Evolutionary conservation across 805 yeast genomes (phyloP), one percentile per base, ranked within the genome.

Genomic region (Nakazawaea ishiwadae): DNA sequence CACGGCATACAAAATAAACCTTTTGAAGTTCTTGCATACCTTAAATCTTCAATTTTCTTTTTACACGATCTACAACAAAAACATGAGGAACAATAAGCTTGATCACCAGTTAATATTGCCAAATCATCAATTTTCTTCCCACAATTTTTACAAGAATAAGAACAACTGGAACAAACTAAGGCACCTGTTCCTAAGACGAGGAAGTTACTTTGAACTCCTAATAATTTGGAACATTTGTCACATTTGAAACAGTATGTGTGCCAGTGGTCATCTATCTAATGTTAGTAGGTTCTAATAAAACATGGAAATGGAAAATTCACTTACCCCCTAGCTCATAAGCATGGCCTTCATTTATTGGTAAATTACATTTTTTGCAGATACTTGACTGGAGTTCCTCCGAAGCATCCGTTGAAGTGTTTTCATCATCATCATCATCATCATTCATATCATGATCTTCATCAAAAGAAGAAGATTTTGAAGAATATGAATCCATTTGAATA

Each of bases 1-100:
- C 99, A 91, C 21, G 75, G 69, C 87, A 90, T 87, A 62, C 99
- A 91, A 56, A 88, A 90, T 34, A 91, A 67, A 0, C 98, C 98
- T 54, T 85, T 90, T 31, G 90, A 81, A 0, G 97, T 91, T 55
- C 96, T 74, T 12, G 97, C 97, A 59, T 93, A 93, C 50, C 89
- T 73, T 49, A 90, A 66, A 62, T 91, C 96, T 55, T 84, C 95
- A 47, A 91, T 91, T 44, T 82, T 81, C 47, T 76, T 76, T 58
- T 84, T 81, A 66, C 99, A 91, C 51, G 86, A 81, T 38, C 91
- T 77, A 61, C 99, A 91, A 53, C 79, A 79, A 66, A 91, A 93
- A 61, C 99, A 91, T 37, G 73, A 71, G 7, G 95, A 78, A 60
- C 98, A 93, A 60, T 87, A 93, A 3, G 98, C 96, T 57, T 86